Base-by-base conservation (phyloP, 2,329 filamentous ascomycete species). In the Sporothrix humicola region DNA sequence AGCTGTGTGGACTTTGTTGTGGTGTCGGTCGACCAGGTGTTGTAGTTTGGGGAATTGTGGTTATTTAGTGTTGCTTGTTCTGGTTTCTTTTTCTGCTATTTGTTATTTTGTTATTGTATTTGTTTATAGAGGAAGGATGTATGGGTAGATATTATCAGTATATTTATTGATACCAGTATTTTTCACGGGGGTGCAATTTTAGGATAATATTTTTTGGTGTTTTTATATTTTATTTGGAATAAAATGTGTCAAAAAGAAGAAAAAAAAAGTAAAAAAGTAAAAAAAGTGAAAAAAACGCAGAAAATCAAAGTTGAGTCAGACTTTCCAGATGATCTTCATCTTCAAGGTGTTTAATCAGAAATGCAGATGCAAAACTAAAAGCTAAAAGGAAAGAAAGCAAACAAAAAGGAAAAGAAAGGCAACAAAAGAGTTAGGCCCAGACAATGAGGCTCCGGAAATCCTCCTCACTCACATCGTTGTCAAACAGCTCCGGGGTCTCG, bases 1-100 rank as follows among this genome's bases (percentile, higher is more conserved):
- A 82, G 80, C 74, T 83, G 82, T 54, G 77, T 83, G 9, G 82
- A 83, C 73, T 83, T 83, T 71, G 77, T 80, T 17, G 65, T 79
- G 61, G 76, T n/a, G 13, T 71, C 71, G 9, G n/a, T 68, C 17
- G 72, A 71, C 26, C 71, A 69, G 52, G 26, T 73, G 20, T 13
- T 66, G 42, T 66, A 20, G 15, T 52, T 17, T 50, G 17, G 66
- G 23, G 15, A 13, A 12, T 48, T 50, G 1, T 15, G 9, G 20
- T 5, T 37, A 9, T 23, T 2, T 5, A 31, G 10, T 23, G 52
- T 37, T 54, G 10, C 26, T 46, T 5, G 31, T 37, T 37, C 31
- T 26, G 17, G 9, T 8, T 48, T 48, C 15, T 17, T 13, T 26
- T 58, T 26, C 10, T 31, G 50, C 1, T 42, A 13, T 13, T 72